Evolutionary conservation across 108 stramenopile species (phyloP).

Genomic region (Aureococcus anophagefferens): DNA sequence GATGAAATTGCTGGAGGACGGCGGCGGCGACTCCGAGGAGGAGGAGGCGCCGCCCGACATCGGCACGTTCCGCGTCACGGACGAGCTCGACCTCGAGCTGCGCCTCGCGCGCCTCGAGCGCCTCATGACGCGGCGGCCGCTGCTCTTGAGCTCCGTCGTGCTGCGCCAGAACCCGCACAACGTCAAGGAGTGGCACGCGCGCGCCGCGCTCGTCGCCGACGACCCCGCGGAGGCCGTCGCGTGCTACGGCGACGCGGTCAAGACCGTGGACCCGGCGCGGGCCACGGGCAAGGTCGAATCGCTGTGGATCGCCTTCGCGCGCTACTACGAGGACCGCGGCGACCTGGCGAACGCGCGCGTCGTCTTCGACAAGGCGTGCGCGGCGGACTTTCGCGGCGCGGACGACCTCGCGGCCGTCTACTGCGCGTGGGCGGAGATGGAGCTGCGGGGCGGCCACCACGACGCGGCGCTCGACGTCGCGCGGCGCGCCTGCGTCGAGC

Average conservation of each 20-base stretch:
- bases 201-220: conserved; percentile 40
- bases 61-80: conserved; percentile 49
- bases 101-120: conserved; percentile 85
- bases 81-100: conserved; percentile 68
- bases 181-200: conserved; percentile 87
- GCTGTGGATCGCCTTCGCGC: conserved; percentile 67
- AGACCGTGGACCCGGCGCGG: conserved; percentile 41
- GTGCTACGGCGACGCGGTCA: conserved; percentile 31
- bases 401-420: conserved; percentile 88
- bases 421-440: conserved; percentile 85
- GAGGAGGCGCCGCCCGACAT: conserved; percentile 42
- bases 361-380: conserved; percentile 55
- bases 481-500: conserved; percentile 37
- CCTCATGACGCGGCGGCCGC: conserved; percentile 78
- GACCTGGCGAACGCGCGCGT: conserved; percentile 68
- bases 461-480: conserved; percentile 73
- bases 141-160: conserved; percentile 80
- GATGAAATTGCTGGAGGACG: conserved; percentile 67
- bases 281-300: conserved; percentile 60
- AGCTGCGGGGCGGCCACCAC: conserved; percentile 76
- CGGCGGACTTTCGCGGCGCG: conserved; percentile 53
- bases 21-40: conserved; percentile 41
- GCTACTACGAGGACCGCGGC: conserved; percentile 60
- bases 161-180: conserved; percentile 94
- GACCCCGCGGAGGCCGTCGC: conserved; percentile 16